A percentile compares a stretch with the other conserved stretches of the same genome.
phyloP scores from a whole-genome alignment of 306 rosid species.

The Cucurbita ficifolia region DNA sequence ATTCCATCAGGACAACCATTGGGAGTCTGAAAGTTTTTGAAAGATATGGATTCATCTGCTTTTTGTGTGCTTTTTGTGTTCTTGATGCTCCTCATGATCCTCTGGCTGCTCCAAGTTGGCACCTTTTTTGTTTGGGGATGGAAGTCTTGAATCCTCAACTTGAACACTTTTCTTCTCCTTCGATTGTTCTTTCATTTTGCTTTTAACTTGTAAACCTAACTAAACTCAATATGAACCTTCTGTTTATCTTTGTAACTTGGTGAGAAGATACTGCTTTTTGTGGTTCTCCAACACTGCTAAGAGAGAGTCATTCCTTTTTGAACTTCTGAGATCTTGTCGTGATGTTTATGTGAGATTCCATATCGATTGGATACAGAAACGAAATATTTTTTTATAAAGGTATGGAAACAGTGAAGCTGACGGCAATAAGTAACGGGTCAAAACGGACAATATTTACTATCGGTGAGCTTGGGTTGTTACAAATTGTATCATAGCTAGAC shows the following conservation, averaged over 20 bases:
- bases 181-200: not conserved
- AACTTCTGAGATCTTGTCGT: not conserved
- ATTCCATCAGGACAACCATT: slow-evolving; percentile 17
- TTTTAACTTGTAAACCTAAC: slow-evolving; percentile 1
- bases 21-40: slow-evolving; percentile 50
- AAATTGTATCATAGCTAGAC: too few relatives aligned
- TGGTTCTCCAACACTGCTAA: not conserved
- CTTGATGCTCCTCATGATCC: slow-evolving; percentile 2
- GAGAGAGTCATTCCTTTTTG: not conserved
- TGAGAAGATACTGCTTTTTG: not conserved
- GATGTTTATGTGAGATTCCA: not conserved
- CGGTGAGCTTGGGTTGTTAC: too few relatives aligned
- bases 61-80: slow-evolving; percentile 29
- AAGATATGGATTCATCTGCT: slow-evolving; percentile 32
- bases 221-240: not conserved
- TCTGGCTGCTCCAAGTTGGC: slow-evolving; percentile 2
- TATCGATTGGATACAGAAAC: too few relatives aligned
- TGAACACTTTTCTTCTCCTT: not conserved
- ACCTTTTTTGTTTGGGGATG: not conserved
- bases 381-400: too few relatives aligned
- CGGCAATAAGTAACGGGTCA: too few relatives aligned
- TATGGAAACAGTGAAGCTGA: too few relatives aligned
- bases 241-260: not conserved
- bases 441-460: too few relatives aligned
- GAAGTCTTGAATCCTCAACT: not conserved